These are phyloP conservation scores for Colletotrichum melonis DNA, from an alignment of 2,329 filamentous ascomycete genomes.

Conservation along the genomic window DNA sequence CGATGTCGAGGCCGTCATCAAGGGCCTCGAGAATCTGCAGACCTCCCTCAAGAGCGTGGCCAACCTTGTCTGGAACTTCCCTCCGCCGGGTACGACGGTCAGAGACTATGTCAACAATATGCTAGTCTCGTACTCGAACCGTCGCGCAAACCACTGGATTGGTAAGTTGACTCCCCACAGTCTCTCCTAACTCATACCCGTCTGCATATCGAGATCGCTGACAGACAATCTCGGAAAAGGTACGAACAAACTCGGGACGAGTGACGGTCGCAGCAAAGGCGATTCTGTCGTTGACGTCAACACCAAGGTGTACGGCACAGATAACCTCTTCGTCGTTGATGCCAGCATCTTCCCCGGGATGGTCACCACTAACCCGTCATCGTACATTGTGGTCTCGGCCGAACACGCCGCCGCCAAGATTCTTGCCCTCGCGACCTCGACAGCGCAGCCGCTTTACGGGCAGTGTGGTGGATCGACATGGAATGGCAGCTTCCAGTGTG, in stretches of 20 bases:
- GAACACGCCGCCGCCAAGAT: constrained; percentile 63
- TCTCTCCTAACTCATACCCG: too few relatives aligned
- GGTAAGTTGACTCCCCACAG: constrained; percentile 37
- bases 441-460: constrained; percentile 26
- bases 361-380: constrained; percentile 75
- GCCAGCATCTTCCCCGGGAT: constrained; percentile 77
- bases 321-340: constrained; percentile 77
- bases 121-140: constrained; percentile 51
- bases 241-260: constrained; percentile 70
- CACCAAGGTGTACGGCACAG: constrained; percentile 74
- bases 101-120: constrained; percentile 67
- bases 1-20: constrained; percentile 73
- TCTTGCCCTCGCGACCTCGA: constrained; percentile 32
- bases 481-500: constrained; percentile 39
- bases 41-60: constrained; percentile 63
- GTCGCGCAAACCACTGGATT: constrained; percentile 64
- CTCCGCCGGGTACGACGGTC: constrained; percentile 61
- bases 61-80: constrained; percentile 67
- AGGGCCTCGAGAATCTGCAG: constrained; percentile 71
- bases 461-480: constrained; percentile 40
- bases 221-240: constrained; percentile 43
- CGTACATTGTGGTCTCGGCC: constrained; percentile 72
- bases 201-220: too few relatives aligned
- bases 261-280: constrained; percentile 64
- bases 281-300: constrained; percentile 71